Base-by-base conservation (phyloP, 1,284 basidiomycete genomes). In the Cutaneotrichosporon arboriforme region DNA sequence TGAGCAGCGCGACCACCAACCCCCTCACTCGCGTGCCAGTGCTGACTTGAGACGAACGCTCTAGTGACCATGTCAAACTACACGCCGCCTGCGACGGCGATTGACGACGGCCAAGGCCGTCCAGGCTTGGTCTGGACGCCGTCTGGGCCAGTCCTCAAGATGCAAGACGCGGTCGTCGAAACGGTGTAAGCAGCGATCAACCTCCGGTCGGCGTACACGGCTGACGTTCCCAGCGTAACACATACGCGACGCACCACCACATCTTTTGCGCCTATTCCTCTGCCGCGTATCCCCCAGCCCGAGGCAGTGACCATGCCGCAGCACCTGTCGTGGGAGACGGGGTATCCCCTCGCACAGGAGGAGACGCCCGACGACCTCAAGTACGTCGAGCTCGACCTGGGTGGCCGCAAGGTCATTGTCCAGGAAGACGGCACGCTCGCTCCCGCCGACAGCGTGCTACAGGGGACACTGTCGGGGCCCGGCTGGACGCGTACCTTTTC, bases 101-200 rank as follows among this genome's bases (percentile, higher is more conserved):
- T 18, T 4, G 43, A 45, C 12, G 43, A 45, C 4, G n/a, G 17
- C 15, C 38, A 35, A 17, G 43, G 43, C 17, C 31, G 43, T 4
- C 21, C 43, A 18, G 46, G 46, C 4, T 8, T 59, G 8, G 42
- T 55, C 12, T 52, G 50, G 55, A 60, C 55, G 20, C 52, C 45
- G 15, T 42, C 50, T 8, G 61, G 59, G 8, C 65, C 68, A 0
- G 57, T 67, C 31, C 59, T 74, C 33, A 56, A 63, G 36, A 66
- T 74, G 60, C 66, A 73, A 46, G 65, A 69, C 60, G 72, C 67
- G 4, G 62, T 74, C 4, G 70, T 71, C 2, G 70, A 74, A 61
- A 72, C 70, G 26, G 68, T 71, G 72, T 74, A 54, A 60, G 72
- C 60, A 14, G 7, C n/a, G n/a, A n/a, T n/a, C n/a, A n/a, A 4